Evolutionary conservation across 2,329 filamentous ascomycete genomes (phyloP).

Genomic region (Colletotrichum horii): DNA sequence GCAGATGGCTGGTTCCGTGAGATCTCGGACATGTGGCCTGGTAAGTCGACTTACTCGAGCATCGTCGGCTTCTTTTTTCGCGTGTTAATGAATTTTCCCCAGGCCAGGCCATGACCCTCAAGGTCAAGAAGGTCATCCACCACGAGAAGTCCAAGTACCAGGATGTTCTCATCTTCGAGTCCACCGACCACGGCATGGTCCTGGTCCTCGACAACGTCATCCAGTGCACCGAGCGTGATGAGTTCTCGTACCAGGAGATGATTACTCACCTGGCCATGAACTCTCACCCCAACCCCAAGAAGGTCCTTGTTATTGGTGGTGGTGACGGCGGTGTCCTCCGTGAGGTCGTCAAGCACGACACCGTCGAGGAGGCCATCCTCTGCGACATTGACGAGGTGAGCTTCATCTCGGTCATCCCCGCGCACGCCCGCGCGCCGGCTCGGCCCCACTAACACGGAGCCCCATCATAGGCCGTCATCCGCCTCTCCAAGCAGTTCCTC

Average conservation of each 20-base stretch:
- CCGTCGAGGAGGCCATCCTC: conserved; percentile 92
- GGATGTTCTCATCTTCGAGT: conserved; percentile 98
- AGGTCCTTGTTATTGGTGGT: conserved; percentile 96
- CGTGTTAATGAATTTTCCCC: neutral
- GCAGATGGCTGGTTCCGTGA: conserved; percentile 99
- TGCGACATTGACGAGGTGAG: conserved; percentile 95
- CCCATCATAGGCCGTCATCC: conserved; percentile 80
- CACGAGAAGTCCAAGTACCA: conserved; percentile 99
- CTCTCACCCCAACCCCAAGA: conserved; percentile 97
- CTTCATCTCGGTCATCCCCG: conserved; percentile 38
- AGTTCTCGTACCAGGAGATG: conserved; percentile 99
- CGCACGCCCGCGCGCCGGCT: neutral
- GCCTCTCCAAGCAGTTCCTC: conserved; percentile 97
- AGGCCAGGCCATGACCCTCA: conserved; percentile 98
- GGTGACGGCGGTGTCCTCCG: conserved; percentile 97
- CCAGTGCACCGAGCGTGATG: conserved; percentile 97
- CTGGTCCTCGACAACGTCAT: conserved; percentile 99
- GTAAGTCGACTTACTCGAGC: conserved; percentile 36
- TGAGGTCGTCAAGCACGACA: conserved; percentile 98
- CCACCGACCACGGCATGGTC: conserved; percentile 93
- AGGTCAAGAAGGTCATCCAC: conserved; percentile 96
- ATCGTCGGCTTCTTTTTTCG: neutral
- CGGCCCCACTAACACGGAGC: neutral
- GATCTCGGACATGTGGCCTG: conserved; percentile 98
- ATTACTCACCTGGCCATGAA: conserved; percentile 99